A percentile compares a stretch with the other conserved stretches of the same genome.
Evolutionary conservation across 352 stramenopile species (phyloP).

Genomic region (Pythium utonaiense): DNA sequence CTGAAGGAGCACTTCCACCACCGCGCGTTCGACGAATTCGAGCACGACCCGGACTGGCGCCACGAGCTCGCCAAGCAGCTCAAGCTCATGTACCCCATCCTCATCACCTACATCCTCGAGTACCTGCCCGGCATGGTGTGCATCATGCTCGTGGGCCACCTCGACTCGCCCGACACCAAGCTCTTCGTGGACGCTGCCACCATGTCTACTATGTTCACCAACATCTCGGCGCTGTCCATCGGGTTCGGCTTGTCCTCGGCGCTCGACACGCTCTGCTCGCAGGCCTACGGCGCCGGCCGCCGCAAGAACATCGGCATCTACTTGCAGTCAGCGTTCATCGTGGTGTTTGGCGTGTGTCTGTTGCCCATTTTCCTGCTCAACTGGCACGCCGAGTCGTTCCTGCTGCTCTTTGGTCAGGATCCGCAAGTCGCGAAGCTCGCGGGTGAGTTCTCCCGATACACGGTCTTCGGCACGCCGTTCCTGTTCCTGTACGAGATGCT

Average conservation of each 20-base stretch:
- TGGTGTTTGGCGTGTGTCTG: constrained; percentile 45
- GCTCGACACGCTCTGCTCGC: constrained; percentile 78
- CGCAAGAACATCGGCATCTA: constrained; percentile 74
- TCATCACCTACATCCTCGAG: constrained; percentile 51
- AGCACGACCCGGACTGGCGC: constrained; percentile 37
- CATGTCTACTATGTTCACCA: constrained; percentile 71
- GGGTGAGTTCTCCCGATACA: constrained; percentile 51
- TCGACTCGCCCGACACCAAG: constrained; percentile 56
- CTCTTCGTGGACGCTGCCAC: constrained; percentile 57
- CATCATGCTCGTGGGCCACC: constrained; percentile 56
- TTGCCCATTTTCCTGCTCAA: constrained; percentile 55
- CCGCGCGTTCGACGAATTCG: constrained; percentile 32
- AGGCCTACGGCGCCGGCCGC: constrained; percentile 62
- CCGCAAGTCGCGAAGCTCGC: constrained; percentile 44
- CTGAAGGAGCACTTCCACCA: constrained; percentile 31
- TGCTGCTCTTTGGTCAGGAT: constrained; percentile 55
- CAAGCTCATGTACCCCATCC: constrained; percentile 41
- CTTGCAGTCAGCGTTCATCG: constrained; percentile 53
- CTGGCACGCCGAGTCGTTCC: constrained; percentile 52
- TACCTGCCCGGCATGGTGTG: constrained; percentile 55
- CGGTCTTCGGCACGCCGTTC: constrained; percentile 72
- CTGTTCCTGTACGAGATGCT: constrained; percentile 76
- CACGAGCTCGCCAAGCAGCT: constrained; percentile 46
- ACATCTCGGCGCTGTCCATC: constrained; percentile 66
- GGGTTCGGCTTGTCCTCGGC: constrained; percentile 70